Percentiles rank a stretch among this genome's conserved stretches.
phyloP scores from a whole-genome alignment of 495 filamentous ascomycete species.

The Bombardia bombarda region DNA sequence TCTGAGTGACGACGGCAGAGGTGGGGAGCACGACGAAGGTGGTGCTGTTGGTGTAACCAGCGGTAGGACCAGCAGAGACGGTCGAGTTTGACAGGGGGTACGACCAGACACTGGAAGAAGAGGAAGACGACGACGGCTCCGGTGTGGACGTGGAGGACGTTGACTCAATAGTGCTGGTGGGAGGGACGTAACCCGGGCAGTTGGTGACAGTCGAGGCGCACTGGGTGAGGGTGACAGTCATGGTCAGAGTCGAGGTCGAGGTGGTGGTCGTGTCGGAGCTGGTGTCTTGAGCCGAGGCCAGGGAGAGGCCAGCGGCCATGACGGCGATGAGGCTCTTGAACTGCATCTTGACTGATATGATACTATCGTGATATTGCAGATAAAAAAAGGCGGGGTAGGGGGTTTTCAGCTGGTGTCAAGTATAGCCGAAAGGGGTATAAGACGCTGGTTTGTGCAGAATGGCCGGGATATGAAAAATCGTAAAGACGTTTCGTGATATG shows the following conservation, averaged over 20 bases:
- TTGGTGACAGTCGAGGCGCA: slow-evolving; percentile 37
- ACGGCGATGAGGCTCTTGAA: slow-evolving; percentile 27
- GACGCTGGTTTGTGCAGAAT: neutral
- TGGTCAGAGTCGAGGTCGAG: slow-evolving; percentile 34
- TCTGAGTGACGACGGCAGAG: neutral
- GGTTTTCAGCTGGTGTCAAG: neutral
- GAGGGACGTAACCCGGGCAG: slow-evolving; percentile 31
- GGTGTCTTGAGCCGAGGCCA: slow-evolving; percentile 18
- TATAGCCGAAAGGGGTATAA: neutral
- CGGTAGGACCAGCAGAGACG: slow-evolving; percentile 26
- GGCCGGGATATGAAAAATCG: neutral
- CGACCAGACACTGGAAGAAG: slow-evolving; percentile 11
- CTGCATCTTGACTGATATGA: slow-evolving; percentile 25
- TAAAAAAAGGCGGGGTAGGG: too few species aligned
- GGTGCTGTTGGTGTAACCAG: slow-evolving; percentile 22
- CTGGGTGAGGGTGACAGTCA: slow-evolving; percentile 40
- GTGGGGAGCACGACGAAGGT: slow-evolving; percentile 16
- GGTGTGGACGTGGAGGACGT: slow-evolving; percentile 7
- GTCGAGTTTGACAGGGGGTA: slow-evolving; percentile 33
- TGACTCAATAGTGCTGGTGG: slow-evolving; percentile 9
- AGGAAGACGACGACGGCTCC: slow-evolving; percentile 3
- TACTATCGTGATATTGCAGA: neutral
- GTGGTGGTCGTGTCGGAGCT: slow-evolving; percentile 20
- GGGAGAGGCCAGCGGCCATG: slow-evolving; percentile 22
- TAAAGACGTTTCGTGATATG: neutral